phyloP scores from a whole-genome alignment of 2,329 filamentous ascomycete genomes.

The Aspergillus tamarii region DNA sequence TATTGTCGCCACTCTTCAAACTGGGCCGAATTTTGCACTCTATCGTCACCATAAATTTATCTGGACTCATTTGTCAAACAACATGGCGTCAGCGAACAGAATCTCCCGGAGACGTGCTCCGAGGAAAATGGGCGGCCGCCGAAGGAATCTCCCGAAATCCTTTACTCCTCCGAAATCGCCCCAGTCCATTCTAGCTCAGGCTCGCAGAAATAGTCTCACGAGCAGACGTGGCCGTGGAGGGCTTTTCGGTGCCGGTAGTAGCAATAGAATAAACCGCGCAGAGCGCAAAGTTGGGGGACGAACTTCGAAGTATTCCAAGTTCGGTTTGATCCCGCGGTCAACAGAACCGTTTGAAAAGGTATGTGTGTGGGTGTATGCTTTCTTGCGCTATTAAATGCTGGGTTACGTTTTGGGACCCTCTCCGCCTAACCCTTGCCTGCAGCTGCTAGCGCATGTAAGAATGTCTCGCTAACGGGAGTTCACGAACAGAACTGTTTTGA shows the following conservation, averaged over 20 bases:
- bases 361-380: slow-evolving; percentile 3
- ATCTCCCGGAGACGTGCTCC: slow-evolving; percentile 15
- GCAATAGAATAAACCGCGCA: slow-evolving; percentile 6
- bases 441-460: slow-evolving; percentile 12
- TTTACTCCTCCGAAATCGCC: slow-evolving; percentile 17
- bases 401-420: not conserved
- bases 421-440: not conserved
- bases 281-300: slow-evolving; percentile 4
- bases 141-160: slow-evolving; percentile 15
- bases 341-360: slow-evolving; percentile 34
- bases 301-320: slow-evolving; percentile 20
- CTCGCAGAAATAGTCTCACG: slow-evolving; percentile 15
- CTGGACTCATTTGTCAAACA: not conserved
- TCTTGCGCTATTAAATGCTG: not conserved
- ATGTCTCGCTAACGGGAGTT: slow-evolving; percentile 7
- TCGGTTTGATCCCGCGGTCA: slow-evolving; percentile 23
- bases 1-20: not conserved
- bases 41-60: not conserved
- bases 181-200: slow-evolving; percentile 16
- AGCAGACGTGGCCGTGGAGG: slow-evolving; percentile 10
- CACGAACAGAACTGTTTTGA: slow-evolving; percentile 36
- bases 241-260: slow-evolving; percentile 8
- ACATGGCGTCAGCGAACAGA: slow-evolving; percentile 22
- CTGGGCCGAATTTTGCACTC: not conserved
- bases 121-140: slow-evolving; percentile 12